Evolutionary conservation across 2,329 filamentous ascomycete species (phyloP).

Genomic region (Cladosporium sp.): DNA sequence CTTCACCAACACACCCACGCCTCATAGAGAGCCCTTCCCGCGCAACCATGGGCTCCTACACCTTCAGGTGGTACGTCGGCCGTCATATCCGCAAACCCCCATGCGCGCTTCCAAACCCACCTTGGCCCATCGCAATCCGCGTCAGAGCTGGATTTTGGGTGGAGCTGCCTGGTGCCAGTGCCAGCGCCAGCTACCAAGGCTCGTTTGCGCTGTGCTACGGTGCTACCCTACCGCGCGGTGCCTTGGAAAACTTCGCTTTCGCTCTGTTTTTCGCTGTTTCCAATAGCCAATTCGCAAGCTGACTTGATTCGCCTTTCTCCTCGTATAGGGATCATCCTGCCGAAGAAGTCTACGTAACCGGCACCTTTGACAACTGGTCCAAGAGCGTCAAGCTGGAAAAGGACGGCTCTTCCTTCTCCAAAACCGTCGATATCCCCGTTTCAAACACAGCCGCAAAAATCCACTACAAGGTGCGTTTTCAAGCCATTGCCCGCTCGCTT

Average conservation of each 20-base stretch:
- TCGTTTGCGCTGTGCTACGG: slow-evolving; percentile 10
- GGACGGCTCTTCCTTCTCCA: slow-evolving; percentile 68
- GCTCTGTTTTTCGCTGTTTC: too few relatives aligned
- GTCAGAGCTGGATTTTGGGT: slow-evolving; percentile 8
- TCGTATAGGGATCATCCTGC: slow-evolving; percentile 70
- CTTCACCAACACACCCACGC: background rate
- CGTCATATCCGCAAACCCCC: background rate
- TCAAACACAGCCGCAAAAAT: slow-evolving; percentile 62
- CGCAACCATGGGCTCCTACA: slow-evolving; percentile 59
- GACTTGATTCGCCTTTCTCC: background rate
- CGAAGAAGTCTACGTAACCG: slow-evolving; percentile 88
- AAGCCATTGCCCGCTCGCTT: background rate
- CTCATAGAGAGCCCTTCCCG: background rate
- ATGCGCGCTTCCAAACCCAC: background rate
- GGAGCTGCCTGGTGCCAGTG: slow-evolving; percentile 7
- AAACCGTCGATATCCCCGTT: slow-evolving; percentile 69
- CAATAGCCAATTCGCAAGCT: too few relatives aligned
- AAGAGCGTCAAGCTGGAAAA: slow-evolving; percentile 82
- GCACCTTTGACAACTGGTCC: slow-evolving; percentile 91
- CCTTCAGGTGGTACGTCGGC: slow-evolving; percentile 62
- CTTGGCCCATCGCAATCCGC: background rate
- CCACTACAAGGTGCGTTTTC: slow-evolving; percentile 78
- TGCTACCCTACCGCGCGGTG: slow-evolving; percentile 7
- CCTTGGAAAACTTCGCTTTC: slow-evolving; percentile 4
- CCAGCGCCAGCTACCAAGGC: slow-evolving; percentile 2